Base-by-base conservation (phyloP, 2,329 filamentous ascomycete genomes). In the Parascedosporium putredinis region DNA sequence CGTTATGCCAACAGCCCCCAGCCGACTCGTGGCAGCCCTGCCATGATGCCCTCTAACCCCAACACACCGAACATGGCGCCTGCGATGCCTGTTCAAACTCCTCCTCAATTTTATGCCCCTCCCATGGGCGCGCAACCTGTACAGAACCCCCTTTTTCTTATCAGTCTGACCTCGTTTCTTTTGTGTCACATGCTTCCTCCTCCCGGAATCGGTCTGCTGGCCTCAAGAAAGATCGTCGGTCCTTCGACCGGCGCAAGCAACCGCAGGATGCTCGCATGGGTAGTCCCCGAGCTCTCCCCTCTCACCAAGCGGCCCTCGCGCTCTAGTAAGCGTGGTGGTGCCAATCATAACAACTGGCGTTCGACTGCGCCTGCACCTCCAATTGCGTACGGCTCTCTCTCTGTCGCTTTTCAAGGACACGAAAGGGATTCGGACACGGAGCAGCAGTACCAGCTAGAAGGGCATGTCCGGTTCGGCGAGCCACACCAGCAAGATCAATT, bases 61-160 rank as follows among this genome's bases (percentile, higher is more conserved):
- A 76, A 76, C 54, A 86, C 83, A 25, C 83, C 86, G 54, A 80
- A 84, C 69, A 82, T 82, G 81, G 76, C 63, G 23, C 63, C 63
- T 3, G 61, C 62, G 50, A 82, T 88, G 64, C 76, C 85, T 45
- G 85, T 86, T 67, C 74, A 74, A 65, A 74, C 74, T 51, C 74
- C 76, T 52, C 75, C 77, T 40, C 75, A 78, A 54, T 85, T 83
- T 69, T 79, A 79, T 56, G 78, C 78, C 53, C 45, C 50, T 23
- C 47, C 53, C 20, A 55, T 55, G 53, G 53, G 51, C 42, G 52
- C 49, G 33, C 53, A 50, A 50, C 53, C 51, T 49, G 54, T 55
- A 55, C 51, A 51, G 48, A 48, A 12, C 44, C 18, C 38, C 27
- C 44, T 29, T 23, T 29, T 49, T 34, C 40, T 29, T 49, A 29